Conservation (phyloP, 352 stramenopile species). For the Vaucheria bursata region DNA sequence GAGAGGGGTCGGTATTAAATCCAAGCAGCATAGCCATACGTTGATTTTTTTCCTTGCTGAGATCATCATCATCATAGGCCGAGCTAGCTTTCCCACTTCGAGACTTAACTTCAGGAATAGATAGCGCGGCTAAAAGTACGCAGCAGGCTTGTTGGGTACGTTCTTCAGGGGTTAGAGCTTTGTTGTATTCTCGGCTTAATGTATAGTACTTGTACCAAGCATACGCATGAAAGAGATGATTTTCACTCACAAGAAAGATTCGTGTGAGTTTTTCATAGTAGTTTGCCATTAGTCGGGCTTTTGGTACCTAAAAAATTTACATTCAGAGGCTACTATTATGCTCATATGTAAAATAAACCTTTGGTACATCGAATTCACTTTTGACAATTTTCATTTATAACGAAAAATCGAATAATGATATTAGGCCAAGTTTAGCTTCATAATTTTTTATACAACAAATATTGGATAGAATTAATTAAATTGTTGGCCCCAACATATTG, state of each 20-base stretch:
- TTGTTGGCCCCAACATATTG: too few species aligned
- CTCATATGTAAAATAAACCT: conserved; percentile 51
- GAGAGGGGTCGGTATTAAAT: conserved; percentile 44
- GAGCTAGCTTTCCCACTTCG: not conserved
- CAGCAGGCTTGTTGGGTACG: conserved; percentile 31
- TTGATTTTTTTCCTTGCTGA: conserved; percentile 47
- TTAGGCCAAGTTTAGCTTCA: not conserved
- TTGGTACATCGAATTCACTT: conserved; percentile 45
- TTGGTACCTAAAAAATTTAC: too few species aligned
- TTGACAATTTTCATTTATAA: too few species aligned
- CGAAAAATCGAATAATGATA: conserved; percentile 48
- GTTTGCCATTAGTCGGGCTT: conserved; percentile 84
- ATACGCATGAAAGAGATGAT: conserved; percentile 49
- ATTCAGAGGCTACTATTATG: too few species aligned
- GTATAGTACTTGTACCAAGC: conserved; percentile 48
- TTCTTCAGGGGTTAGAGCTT: conserved; percentile 32
- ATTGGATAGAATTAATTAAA: too few species aligned
- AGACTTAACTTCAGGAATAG: conserved; percentile 35
- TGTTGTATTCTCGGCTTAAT: conserved; percentile 39
- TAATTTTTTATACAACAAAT: not conserved
- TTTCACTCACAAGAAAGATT: conserved; percentile 71
- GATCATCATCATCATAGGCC: conserved; percentile 31
- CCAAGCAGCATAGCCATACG: conserved; percentile 42
- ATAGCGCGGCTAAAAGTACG: conserved; percentile 39
- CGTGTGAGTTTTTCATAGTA: conserved; percentile 96